Percentiles rank a stretch among this genome's conserved stretches.
Conservation (phyloP, 768 basidiomycete genomes). For the Lanmaoa pseudosensibilis region DNA sequence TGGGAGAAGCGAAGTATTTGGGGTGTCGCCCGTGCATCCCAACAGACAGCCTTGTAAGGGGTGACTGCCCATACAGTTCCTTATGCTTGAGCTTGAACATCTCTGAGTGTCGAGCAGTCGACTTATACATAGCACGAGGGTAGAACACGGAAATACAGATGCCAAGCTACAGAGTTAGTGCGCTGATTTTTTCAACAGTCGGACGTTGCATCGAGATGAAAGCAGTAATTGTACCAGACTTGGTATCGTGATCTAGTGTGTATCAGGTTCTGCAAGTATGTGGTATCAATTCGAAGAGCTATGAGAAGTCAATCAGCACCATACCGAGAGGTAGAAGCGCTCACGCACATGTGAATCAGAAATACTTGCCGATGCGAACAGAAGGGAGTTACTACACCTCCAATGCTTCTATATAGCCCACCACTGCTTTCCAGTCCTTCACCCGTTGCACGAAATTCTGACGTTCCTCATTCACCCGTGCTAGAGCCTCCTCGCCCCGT, state of each 20-base stretch:
- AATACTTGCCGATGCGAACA: neutral
- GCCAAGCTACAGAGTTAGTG: neutral
- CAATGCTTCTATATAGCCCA: constrained; percentile 43
- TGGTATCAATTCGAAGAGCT: neutral
- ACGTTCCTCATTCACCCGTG: constrained; percentile 45
- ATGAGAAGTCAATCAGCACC: neutral
- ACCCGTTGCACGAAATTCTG: constrained; percentile 48
- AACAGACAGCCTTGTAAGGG: too few relatives aligned
- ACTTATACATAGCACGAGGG: neutral
- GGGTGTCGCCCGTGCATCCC: too few relatives aligned
- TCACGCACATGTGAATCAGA: neutral
- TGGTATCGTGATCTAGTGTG: neutral
- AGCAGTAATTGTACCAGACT: neutral
- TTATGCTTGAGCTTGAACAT: too few relatives aligned
- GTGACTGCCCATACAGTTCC: too few relatives aligned
- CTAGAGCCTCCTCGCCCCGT: constrained; percentile 34
- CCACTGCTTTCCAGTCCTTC: constrained; percentile 62
- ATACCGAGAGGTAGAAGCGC: neutral
- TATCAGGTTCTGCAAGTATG: neutral
- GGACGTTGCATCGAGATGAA: neutral
- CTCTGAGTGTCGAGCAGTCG: neutral
- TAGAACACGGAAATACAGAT: too few relatives aligned
- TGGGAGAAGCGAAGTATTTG: too few relatives aligned
- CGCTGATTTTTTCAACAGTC: neutral
- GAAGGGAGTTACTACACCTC: neutral